phyloP scores from a whole-genome alignment of 352 stramenopile genomes.

The Globisporangium paroecandrum region DNA sequence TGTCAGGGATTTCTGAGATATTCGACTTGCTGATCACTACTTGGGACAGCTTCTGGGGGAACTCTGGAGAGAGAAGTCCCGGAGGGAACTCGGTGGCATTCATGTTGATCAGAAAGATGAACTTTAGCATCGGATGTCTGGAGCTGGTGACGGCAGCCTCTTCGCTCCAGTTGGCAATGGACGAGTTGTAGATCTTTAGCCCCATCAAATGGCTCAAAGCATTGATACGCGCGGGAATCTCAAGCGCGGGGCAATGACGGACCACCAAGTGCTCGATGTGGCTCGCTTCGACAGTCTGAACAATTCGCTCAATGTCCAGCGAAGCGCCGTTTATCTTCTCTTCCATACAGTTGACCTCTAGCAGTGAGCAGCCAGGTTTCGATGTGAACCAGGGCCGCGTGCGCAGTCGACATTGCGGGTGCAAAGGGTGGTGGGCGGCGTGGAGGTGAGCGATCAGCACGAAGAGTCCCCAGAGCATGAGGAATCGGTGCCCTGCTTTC shows the following conservation, averaged over 20 bases:
- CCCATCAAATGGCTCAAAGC: not conserved
- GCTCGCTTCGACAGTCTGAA: not conserved
- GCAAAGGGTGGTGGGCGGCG: slow-evolving; percentile 17
- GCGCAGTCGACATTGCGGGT: slow-evolving; percentile 30
- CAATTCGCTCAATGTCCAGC: slow-evolving; percentile 1
- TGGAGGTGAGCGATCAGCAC: slow-evolving; percentile 26
- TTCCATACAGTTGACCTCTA: slow-evolving; percentile 14
- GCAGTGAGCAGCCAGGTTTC: slow-evolving; percentile 14
- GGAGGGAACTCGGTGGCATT: slow-evolving; percentile 10
- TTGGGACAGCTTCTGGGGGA: slow-evolving; percentile 10
- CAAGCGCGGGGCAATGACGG: slow-evolving; percentile 9
- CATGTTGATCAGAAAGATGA: slow-evolving; percentile 15
- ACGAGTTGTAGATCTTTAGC: slow-evolving; percentile 27
- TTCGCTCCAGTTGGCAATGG: slow-evolving; percentile 8
- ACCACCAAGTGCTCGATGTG: slow-evolving; percentile 20
- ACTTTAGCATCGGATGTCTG: slow-evolving; percentile 12
- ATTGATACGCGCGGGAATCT: slow-evolving; percentile 2
- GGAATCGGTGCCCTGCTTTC: slow-evolving; percentile 17
- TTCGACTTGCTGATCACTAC: slow-evolving; percentile 13
- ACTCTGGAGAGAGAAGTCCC: slow-evolving; percentile 13
- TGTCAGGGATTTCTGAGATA: slow-evolving; percentile 4
- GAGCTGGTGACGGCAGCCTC: slow-evolving; percentile 15
- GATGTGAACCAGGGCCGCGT: slow-evolving; percentile 10
- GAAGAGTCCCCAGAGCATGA: slow-evolving; percentile 24
- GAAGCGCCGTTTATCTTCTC: not conserved